These are phyloP conservation scores for Penstemon davidsonii DNA, from an alignment of 257 asterid genomes.

Conservation along the genomic window DNA sequence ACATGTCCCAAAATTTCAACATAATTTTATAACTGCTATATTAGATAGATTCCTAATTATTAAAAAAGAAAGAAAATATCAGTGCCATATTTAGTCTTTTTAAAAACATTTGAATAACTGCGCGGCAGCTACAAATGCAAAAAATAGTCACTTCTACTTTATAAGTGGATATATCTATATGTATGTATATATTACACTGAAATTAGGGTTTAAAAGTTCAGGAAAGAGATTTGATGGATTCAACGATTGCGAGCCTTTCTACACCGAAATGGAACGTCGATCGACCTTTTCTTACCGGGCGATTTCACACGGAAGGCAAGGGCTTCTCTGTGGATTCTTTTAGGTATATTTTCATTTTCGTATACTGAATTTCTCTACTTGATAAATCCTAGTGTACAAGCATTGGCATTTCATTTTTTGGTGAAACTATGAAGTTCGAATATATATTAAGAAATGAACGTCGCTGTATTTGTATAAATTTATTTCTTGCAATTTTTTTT, in stretches of 20 bases:
- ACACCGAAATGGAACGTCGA: conserved; percentile 78
- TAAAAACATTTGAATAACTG: conserved; percentile 28
- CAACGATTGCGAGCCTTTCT: conserved; percentile 42
- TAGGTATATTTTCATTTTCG: background rate
- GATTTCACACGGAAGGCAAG: conserved; percentile 56
- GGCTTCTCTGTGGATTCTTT: conserved; percentile 6
- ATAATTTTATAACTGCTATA: no score
- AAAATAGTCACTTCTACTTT: background rate
- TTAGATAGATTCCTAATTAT: no score
- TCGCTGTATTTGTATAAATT: background rate
- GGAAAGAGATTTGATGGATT: conserved; percentile 42
- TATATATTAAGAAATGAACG: background rate
- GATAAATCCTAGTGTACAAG: no score
- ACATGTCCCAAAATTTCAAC: no score
- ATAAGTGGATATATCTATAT: background rate
- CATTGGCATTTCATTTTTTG: no score
- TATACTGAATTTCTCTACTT: background rate
- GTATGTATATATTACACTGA: background rate
- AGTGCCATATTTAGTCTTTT: no score
- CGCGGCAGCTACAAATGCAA: conserved; percentile 30
- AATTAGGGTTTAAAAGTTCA: conserved; percentile 30
- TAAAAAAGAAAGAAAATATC: background rate
- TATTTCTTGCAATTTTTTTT: background rate
- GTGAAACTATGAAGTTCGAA: no score
- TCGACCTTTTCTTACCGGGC: conserved; percentile 81